Evolutionary conservation across 352 stramenopile species (phyloP).

Genomic region (Phytophthora boehmeriae): DNA sequence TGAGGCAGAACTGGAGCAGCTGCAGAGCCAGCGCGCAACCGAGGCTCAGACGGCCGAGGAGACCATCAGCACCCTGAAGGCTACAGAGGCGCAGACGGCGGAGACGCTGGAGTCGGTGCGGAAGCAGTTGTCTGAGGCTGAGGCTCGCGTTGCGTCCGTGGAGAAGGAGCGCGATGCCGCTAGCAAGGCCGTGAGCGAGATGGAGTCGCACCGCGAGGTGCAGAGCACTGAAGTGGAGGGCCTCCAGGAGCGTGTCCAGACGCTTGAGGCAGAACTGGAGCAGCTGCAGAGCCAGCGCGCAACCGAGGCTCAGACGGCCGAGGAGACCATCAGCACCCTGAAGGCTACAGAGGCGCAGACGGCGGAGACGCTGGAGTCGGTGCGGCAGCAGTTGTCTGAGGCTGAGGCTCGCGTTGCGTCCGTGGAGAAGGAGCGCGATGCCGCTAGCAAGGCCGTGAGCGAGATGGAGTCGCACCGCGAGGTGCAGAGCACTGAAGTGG

Average conservation of each 20-base stretch:
- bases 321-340: not conserved
- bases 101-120: conserved; percentile 11
- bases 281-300: not conserved
- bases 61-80: conserved; percentile 13
- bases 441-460: not conserved
- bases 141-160: conserved; percentile 13
- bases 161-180: conserved; percentile 18
- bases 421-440: conserved; percentile 1
- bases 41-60: conserved; percentile 13
- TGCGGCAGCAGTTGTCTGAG: conserved; percentile 7
- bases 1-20: conserved; percentile 5
- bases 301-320: not conserved
- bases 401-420: not conserved
- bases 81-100: conserved; percentile 1
- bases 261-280: conserved; percentile 4
- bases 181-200: conserved; percentile 3
- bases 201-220: not conserved
- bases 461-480: conserved; percentile 6
- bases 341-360: not conserved
- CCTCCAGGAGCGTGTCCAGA: not conserved
- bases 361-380: not conserved
- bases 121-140: conserved; percentile 13
- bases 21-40: conserved; percentile 10
- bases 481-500: not conserved
- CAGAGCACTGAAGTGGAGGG: not conserved